Percentiles rank a stretch among this genome's conserved stretches.
These are phyloP conservation scores for Phytopythium ostracodes DNA, from an alignment of 352 stramenopile species.

Conservation along the genomic window DNA sequence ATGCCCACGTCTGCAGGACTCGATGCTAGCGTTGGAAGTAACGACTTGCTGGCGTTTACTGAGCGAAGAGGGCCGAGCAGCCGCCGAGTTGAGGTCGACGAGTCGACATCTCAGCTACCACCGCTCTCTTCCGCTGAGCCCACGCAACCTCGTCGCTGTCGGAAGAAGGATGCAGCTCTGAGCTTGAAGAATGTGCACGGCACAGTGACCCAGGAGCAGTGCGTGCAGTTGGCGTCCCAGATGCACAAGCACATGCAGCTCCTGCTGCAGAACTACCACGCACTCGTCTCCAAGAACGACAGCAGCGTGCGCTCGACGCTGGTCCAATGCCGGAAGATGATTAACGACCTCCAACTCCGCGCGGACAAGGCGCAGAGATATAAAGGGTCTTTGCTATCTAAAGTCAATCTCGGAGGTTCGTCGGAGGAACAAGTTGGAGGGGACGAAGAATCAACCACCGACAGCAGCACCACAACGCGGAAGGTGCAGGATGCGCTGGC, in stretches of 20 bases:
- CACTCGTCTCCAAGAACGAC: slow-evolving; percentile 26
- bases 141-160: background rate
- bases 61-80: too few relatives aligned
- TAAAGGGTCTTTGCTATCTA: slow-evolving; percentile 63
- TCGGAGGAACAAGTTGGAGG: slow-evolving; percentile 5
- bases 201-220: slow-evolving; percentile 59
- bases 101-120: background rate
- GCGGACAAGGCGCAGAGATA: slow-evolving; percentile 56
- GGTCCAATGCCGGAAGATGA: slow-evolving; percentile 51
- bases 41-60: background rate
- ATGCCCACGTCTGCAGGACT: background rate
- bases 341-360: slow-evolving; percentile 60
- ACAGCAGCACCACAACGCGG: slow-evolving; percentile 1
- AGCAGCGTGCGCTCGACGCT: slow-evolving; percentile 5
- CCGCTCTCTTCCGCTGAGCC: background rate
- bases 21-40: background rate
- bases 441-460: background rate
- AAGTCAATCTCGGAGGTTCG: slow-evolving; percentile 32
- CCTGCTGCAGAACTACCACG: slow-evolving; percentile 65
- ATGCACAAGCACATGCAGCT: slow-evolving; percentile 89
- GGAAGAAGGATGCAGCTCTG: background rate
- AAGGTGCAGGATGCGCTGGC: slow-evolving; percentile 24
- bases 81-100: background rate
- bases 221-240: slow-evolving; percentile 78
- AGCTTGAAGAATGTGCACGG: slow-evolving; percentile 11